Evolutionary conservation across 768 basidiomycete genomes (phyloP), one percentile per base, ranked within the genome.

Genomic region (Termitomyces eurrhizus): DNA sequence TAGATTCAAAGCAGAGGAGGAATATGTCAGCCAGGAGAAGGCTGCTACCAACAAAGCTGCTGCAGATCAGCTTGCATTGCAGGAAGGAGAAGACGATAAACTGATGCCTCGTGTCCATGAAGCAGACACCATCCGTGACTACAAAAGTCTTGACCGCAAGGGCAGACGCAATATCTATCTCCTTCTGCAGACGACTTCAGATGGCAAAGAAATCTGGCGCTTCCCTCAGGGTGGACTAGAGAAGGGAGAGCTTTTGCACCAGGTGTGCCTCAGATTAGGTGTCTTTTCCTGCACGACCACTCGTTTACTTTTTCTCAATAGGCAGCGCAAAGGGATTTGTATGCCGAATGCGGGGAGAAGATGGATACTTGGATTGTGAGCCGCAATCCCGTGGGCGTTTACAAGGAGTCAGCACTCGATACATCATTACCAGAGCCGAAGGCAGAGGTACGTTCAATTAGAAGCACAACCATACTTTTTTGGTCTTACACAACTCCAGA

Each of bases 301-400:
- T 52, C 26, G 58, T 45, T 52, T 45, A 14, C 32, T 24, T 41
- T 61, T 67, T 21, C 41, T 7, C 26, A 65, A 1, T 60, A 94
- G 89, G 88, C 93, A 42, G 93, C 93, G 4, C 80, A 85, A 56
- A 79, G 88, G 52, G 83, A 88, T 61, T 78, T 98, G 24, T 74
- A 77, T 52, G 81, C 83, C 3, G 83, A 89, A 69, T 92, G 90
- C 63, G 95, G 95, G 11, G 76, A 80, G 46, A 76, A 86, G 55
- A 93, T 98, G 89, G 95, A 98, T 68, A 87, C 87, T 13, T 98
- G 96, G 95, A 78, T 95, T 62, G 93, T 96, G n/a, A 85, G 92
- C 55, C 84, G 88, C 56, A 90, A 89, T 58, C 96, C 96, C 3
- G 85, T 96, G 65, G 94, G 93, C 4, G 80, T 92, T 56, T 83